Conservation (phyloP, 1,284 basidiomycete genomes). For the Prillingera fragicola region DNA sequence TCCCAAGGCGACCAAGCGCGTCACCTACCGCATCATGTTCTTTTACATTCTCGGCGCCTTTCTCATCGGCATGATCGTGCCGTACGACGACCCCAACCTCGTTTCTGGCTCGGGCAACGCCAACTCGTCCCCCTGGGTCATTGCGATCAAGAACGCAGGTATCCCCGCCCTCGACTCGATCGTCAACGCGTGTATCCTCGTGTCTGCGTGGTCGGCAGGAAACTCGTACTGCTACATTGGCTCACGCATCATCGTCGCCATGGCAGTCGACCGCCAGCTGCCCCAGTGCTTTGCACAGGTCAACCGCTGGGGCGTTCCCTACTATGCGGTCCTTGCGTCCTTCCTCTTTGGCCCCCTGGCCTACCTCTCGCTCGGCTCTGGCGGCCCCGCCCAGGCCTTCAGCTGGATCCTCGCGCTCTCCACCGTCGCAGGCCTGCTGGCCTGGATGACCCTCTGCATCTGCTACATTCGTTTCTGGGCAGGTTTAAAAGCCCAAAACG, state of each 20-base stretch:
- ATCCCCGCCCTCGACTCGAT: conserved; percentile 58
- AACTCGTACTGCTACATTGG: conserved; percentile 74
- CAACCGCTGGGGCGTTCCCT: conserved; percentile 25
- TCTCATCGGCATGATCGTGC: conserved; percentile 76
- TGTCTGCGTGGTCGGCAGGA: conserved; percentile 76
- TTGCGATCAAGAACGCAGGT: conserved; percentile 70
- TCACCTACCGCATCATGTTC: conserved; percentile 28
- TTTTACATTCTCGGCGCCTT: conserved; percentile 66
- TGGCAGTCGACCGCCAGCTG: conserved; percentile 70
- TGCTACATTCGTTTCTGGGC: conserved; percentile 70
- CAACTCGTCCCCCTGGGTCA: conserved; percentile 65
- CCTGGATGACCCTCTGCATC: conserved; percentile 64
- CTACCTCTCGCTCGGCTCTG: conserved; percentile 51
- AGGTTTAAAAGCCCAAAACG: conserved; percentile 57
- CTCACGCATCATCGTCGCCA: conserved; percentile 75
- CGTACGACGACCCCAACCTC: conserved; percentile 61
- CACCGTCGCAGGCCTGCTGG: conserved; percentile 63
- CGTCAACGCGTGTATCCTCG: conserved; percentile 55
- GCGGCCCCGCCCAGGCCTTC: conserved; percentile 44
- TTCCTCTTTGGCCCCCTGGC: conserved; percentile 52
- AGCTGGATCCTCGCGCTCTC: conserved; percentile 62
- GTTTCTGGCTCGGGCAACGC: conserved; percentile 51
- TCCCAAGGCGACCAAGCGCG: conserved; percentile 16
- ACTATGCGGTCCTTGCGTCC: conserved; percentile 56
- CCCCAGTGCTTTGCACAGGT: conserved; percentile 44